Base-by-base conservation (phyloP, 495 filamentous ascomycete genomes). In the Penicillium turbatum region DNA sequence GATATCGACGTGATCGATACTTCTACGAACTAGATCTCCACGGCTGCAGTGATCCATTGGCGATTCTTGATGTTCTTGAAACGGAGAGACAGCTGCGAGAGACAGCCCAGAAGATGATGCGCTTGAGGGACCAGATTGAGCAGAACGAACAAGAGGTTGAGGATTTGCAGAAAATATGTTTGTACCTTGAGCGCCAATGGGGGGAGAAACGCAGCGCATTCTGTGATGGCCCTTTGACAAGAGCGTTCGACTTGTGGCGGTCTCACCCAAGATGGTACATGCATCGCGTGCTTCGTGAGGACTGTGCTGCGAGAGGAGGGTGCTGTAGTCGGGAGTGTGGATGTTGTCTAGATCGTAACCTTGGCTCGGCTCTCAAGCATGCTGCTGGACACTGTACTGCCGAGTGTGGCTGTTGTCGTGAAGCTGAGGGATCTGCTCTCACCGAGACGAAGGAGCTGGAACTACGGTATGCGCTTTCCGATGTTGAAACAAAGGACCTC, bases 241-340 rank as follows among this genome's bases (percentile, higher is more conserved):
- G 41, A 44, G 41, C 26, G 0, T 30, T 44, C 7, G 6, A 15
- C 6, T n/a, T 44, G 4, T 44, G 52, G 52, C 36, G 42, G 11
- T 39, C 41, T 4, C 7, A 40, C 27, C 51, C 51, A 6, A 46
- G 21, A 34, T 54, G 51, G 51, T 47, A 54, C 15, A 38, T 54
- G 35, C 43, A 54, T 31, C 43, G 27, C 2, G 21, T 24, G 8
- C 52, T 54, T 12, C 12, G 30, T 1, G 35, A 44, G 4, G 44
- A 55, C 19, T 55, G 53, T 16, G 38, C 53, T 37, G 8, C 19
- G 2, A 42, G 41, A 27, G 45, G 45, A 21, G 53, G 45, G 15
- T 49, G 45, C 26, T 49, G 53, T 49, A 37, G 36, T 6, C 44
- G 53, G 30, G 53, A 36, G n/a, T 55, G 53, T 43, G 37, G 37